Conservation (phyloP, 441 rosid genomes). For the Populus trichocarpa region DNA sequence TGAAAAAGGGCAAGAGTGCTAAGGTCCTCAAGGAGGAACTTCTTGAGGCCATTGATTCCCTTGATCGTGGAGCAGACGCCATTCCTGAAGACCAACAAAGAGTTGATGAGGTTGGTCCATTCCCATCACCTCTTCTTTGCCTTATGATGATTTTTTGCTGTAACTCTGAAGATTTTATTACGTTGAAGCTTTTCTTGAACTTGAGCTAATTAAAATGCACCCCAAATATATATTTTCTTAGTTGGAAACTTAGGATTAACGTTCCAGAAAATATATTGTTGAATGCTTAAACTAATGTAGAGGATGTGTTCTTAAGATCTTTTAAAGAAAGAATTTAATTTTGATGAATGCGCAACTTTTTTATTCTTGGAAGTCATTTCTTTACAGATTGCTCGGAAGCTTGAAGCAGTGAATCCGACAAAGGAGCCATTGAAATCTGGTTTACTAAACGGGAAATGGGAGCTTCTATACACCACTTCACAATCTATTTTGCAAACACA, state of each 20-base stretch:
- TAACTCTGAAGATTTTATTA: not conserved
- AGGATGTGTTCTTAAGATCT: no score
- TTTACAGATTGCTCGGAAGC: conserved; percentile 61
- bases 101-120: conserved; percentile 43
- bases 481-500: conserved; percentile 71
- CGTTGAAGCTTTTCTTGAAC: not conserved
- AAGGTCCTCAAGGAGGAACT: conserved; percentile 65
- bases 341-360: not conserved
- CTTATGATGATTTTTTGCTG: not conserved
- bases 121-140: not conserved
- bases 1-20: conserved; percentile 58
- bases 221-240: no score
- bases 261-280: no score
- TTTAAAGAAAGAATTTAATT: no score
- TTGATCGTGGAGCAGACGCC: conserved; percentile 84
- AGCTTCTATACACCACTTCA: conserved; percentile 90
- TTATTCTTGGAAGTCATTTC: conserved; percentile 6
- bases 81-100: conserved; percentile 69
- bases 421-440: conserved; percentile 81
- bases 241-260: no score
- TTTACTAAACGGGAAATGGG: conserved; percentile 86
- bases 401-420: conserved; percentile 72
- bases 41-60: conserved; percentile 64
- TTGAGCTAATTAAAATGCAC: no score
- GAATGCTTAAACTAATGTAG: no score